Evolutionary conservation across 768 basidiomycete genomes (phyloP).

Genomic region (Termitomyces sp.): DNA sequence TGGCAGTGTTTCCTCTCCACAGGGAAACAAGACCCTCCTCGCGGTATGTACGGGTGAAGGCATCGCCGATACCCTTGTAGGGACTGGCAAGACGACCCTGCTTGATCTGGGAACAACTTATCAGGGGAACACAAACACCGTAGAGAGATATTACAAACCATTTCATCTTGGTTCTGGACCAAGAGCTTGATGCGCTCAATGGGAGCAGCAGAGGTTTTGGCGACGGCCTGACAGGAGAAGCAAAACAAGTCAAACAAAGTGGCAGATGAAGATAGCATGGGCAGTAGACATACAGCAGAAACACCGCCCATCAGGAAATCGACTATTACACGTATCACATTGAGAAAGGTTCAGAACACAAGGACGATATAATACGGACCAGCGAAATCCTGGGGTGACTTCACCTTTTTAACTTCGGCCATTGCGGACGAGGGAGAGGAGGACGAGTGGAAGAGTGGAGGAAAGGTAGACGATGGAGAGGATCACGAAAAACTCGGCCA

Average conservation of each 20-base stretch:
- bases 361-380: slow-evolving; percentile 36
- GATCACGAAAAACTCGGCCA: slow-evolving; percentile 40
- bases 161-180: slow-evolving; percentile 99
- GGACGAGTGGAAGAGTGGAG: slow-evolving; percentile 49
- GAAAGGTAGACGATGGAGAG: slow-evolving; percentile 32
- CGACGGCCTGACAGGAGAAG: slow-evolving; percentile 66
- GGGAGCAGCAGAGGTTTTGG: slow-evolving; percentile 98
- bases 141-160: slow-evolving; percentile 47
- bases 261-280: not conserved
- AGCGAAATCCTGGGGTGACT: slow-evolving; percentile 89
- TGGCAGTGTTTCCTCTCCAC: slow-evolving; percentile 99
- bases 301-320: slow-evolving; percentile 98
- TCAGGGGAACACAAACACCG: slow-evolving; percentile 15
- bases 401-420: slow-evolving; percentile 80
- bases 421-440: slow-evolving; percentile 52
- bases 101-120: slow-evolving; percentile 73
- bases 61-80: slow-evolving; percentile 95
- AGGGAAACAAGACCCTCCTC: slow-evolving; percentile 95
- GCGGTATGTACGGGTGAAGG: slow-evolving; percentile 85
- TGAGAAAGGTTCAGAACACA: slow-evolving; percentile 7
- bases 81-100: slow-evolving; percentile 95
- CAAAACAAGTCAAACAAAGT: slow-evolving; percentile 14
- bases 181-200: slow-evolving; percentile 99
- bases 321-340: slow-evolving; percentile 37
- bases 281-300: slow-evolving; percentile 61